Conservation (phyloP, 1,284 basidiomycete genomes). For the Caloboletus firmus region DNA sequence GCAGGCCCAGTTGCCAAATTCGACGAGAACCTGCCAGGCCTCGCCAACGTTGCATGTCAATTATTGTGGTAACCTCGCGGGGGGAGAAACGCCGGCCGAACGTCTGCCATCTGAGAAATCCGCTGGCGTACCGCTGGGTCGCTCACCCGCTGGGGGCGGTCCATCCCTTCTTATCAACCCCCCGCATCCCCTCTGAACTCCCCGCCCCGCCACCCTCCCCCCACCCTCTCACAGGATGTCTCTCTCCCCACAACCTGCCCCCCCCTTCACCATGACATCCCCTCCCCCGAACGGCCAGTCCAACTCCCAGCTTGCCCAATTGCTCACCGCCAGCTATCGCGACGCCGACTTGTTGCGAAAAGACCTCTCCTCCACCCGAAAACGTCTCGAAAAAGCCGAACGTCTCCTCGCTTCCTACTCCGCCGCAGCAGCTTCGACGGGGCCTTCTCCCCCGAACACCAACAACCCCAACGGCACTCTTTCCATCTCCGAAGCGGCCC, state of each 20-base stretch:
- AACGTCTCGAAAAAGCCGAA: constrained; percentile 56
- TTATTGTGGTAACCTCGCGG: constrained; percentile 25
- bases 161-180: constrained; percentile 21
- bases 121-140: constrained; percentile 24
- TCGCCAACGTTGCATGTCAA: constrained; percentile 35
- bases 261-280: constrained; percentile 5
- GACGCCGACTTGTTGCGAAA: constrained; percentile 51
- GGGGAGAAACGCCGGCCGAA: constrained; percentile 31
- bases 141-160: constrained; percentile 1
- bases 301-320: constrained; percentile 53
- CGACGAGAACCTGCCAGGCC: constrained; percentile 18
- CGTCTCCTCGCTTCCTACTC: constrained; percentile 41
- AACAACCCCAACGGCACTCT: constrained; percentile 19
- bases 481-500: constrained; percentile 31
- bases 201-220: not conserved
- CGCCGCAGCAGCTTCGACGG: constrained; percentile 19
- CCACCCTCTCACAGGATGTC: too few relatives aligned
- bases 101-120: constrained; percentile 3
- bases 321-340: constrained; percentile 52
- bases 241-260: constrained; percentile 22
- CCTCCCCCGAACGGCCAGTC: constrained; percentile 30
- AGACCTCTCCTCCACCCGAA: constrained; percentile 44
- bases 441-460: constrained; percentile 25
- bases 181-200: not conserved
- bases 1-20: constrained; percentile 9